phyloP scores from a whole-genome alignment of 2,329 filamentous ascomycete species.

The Trichoderma sp. region DNA sequence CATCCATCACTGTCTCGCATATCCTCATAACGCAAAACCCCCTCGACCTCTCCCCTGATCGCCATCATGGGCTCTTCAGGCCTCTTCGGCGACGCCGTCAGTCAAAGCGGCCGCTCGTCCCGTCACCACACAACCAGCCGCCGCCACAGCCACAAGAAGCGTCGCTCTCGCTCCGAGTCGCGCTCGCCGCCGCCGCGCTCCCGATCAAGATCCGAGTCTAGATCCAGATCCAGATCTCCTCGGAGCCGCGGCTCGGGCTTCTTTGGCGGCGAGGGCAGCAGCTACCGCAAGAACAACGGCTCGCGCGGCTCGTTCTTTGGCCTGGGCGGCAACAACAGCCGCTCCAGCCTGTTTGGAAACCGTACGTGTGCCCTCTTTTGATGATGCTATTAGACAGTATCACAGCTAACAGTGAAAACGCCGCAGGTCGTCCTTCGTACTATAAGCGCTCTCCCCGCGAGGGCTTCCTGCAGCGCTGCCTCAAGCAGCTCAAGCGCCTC shows the following conservation, averaged over 20 bases:
- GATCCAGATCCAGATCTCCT: slow-evolving; percentile 42
- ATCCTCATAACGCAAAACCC: neutral
- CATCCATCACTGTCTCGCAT: neutral
- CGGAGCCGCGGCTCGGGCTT: slow-evolving; percentile 38
- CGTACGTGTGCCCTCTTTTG: slow-evolving; percentile 36
- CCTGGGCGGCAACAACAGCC: slow-evolving; percentile 46
- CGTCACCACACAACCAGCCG: slow-evolving; percentile 30
- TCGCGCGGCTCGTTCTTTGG: slow-evolving; percentile 52
- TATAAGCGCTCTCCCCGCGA: slow-evolving; percentile 82
- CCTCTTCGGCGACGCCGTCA: slow-evolving; percentile 40
- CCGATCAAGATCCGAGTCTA: neutral
- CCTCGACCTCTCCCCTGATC: neutral
- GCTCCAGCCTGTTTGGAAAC: slow-evolving; percentile 50
- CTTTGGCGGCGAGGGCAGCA: slow-evolving; percentile 37
- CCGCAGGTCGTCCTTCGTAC: slow-evolving; percentile 58
- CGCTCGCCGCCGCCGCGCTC: slow-evolving; percentile 41
- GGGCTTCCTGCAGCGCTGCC: slow-evolving; percentile 73
- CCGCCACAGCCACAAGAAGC: slow-evolving; percentile 38
- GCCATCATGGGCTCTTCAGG: slow-evolving; percentile 53
- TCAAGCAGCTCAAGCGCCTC: slow-evolving; percentile 75
- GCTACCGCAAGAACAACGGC: slow-evolving; percentile 44
- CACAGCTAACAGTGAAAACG: neutral
- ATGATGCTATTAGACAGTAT: neutral
- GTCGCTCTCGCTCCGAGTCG: slow-evolving; percentile 42
- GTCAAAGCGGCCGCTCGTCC: slow-evolving; percentile 35